Conservation (phyloP, 106 monocot genomes). For the Chionographis japonica region DNA sequence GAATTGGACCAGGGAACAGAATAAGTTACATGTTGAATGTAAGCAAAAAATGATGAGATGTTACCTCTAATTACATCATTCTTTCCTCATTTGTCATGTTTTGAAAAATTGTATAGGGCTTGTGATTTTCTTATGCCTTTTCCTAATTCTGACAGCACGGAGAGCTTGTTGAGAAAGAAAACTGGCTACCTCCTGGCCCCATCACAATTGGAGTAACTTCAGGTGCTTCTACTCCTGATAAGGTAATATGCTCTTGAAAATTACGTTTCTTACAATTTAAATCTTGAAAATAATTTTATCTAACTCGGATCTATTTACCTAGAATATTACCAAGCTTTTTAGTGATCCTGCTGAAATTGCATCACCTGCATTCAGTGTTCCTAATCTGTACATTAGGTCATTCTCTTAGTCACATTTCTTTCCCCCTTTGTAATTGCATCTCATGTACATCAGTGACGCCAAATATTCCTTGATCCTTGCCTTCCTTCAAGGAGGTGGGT, state of each 20-base stretch:
- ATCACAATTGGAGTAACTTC: constrained; percentile 78
- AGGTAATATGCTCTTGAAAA: constrained; percentile 32
- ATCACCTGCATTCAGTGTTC: no score
- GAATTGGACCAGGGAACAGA: constrained; percentile 93
- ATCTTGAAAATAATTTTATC: not conserved
- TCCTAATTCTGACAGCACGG: constrained; percentile 44
- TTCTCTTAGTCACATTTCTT: no score
- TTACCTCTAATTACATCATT: not conserved
- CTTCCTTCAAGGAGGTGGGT: no score
- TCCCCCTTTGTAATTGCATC: no score
- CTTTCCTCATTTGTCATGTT: not conserved
- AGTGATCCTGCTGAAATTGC: no score
- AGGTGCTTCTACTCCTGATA: constrained; percentile 84
- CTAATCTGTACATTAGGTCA: no score
- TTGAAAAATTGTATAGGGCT: not conserved
- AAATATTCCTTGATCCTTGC: no score
- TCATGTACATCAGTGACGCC: no score
- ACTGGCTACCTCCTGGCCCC: constrained; percentile 59
- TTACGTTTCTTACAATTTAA: not conserved
- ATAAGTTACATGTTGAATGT: constrained; percentile 70
- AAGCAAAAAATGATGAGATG: constrained; percentile 11
- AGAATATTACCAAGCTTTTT: no score
- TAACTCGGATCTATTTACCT: not conserved
- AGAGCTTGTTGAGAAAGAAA: constrained; percentile 73
- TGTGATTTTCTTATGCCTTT: not conserved